Evolutionary conservation across 257 asterid species (phyloP).

Genomic region (Knoxia roxburghii): DNA sequence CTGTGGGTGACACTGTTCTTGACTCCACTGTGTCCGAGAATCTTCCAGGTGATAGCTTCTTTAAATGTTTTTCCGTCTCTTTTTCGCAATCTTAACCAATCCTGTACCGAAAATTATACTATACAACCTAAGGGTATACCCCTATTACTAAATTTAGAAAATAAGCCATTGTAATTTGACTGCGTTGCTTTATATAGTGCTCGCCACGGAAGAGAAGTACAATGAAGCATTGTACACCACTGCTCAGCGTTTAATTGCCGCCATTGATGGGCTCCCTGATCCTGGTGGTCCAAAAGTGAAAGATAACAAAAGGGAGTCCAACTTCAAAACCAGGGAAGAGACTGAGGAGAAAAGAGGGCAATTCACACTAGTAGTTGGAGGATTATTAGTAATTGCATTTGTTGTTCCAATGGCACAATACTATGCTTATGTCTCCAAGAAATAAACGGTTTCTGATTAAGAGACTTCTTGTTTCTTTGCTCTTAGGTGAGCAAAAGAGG

Average conservation of each 20-base stretch:
- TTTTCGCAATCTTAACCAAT: too few relatives aligned
- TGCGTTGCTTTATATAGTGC: slow-evolving; percentile 47
- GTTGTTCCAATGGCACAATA: slow-evolving; percentile 99
- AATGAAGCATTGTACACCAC: slow-evolving; percentile 77
- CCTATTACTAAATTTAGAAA: too few relatives aligned
- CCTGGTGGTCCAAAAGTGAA: slow-evolving; percentile 80
- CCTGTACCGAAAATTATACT: too few relatives aligned
- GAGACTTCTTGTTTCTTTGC: neutral
- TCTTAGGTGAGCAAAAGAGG: slow-evolving; percentile 14
- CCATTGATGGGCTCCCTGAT: slow-evolving; percentile 94
- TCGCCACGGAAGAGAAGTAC: slow-evolving; percentile 92
- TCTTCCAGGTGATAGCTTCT: slow-evolving; percentile 59
- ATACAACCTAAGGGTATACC: too few relatives aligned
- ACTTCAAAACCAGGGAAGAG: slow-evolving; percentile 88
- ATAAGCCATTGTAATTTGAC: too few relatives aligned
- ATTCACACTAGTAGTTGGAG: slow-evolving; percentile 94
- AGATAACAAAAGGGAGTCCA: slow-evolving; percentile 85
- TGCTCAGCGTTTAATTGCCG: slow-evolving; percentile 76
- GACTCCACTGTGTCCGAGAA: slow-evolving; percentile 93
- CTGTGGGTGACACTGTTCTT: slow-evolving; percentile 88
- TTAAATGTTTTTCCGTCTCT: neutral
- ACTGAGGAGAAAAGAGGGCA: slow-evolving; percentile 95
- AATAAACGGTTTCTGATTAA: slow-evolving; percentile 32
- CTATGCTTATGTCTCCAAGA: slow-evolving; percentile 87
- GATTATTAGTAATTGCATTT: slow-evolving; percentile 93